Evolutionary conservation across 2,329 filamentous ascomycete genomes (phyloP).

Genomic region (Aspergillus chevalieri): DNA sequence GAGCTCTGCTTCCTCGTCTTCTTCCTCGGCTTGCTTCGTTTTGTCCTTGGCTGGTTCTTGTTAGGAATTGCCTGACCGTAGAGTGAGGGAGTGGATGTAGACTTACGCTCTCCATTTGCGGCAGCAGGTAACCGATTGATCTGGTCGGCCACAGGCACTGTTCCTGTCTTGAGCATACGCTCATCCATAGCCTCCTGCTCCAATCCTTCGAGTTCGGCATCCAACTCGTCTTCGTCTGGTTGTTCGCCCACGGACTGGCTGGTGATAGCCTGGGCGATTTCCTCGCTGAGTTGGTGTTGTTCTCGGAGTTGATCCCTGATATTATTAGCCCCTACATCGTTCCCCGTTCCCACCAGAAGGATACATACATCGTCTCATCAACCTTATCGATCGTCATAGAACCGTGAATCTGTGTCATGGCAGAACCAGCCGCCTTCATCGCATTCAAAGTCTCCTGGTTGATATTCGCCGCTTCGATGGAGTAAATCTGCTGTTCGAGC

Average conservation of each 20-base stretch:
- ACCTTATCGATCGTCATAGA: constrained; percentile 91
- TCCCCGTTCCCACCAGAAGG: background rate
- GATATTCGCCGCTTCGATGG: constrained; percentile 97
- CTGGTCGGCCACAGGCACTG: constrained; percentile 71
- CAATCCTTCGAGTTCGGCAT: constrained; percentile 75
- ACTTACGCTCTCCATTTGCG: constrained; percentile 69
- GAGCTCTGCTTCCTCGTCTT: constrained; percentile 93
- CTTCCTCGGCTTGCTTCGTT: constrained; percentile 58
- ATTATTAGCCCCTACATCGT: background rate
- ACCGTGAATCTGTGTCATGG: constrained; percentile 90
- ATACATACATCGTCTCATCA: constrained; percentile 81
- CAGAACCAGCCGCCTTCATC: constrained; percentile 83
- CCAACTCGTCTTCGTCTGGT: constrained; percentile 79
- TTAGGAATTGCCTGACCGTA: background rate
- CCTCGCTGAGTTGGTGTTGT: constrained; percentile 86
- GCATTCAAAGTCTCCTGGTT: constrained; percentile 92
- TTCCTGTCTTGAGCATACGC: constrained; percentile 85
- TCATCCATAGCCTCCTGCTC: constrained; percentile 92
- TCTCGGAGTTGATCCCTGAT: constrained; percentile 81
- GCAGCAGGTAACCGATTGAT: constrained; percentile 71
- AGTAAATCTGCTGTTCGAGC: constrained; percentile 89
- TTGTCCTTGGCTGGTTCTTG: constrained; percentile 39
- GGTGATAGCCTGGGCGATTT: constrained; percentile 83
- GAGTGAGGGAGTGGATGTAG: background rate
- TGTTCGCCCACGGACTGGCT: constrained; percentile 59